Conservation (phyloP, 1,284 basidiomycete species). For the Trichosporon sp. region DNA sequence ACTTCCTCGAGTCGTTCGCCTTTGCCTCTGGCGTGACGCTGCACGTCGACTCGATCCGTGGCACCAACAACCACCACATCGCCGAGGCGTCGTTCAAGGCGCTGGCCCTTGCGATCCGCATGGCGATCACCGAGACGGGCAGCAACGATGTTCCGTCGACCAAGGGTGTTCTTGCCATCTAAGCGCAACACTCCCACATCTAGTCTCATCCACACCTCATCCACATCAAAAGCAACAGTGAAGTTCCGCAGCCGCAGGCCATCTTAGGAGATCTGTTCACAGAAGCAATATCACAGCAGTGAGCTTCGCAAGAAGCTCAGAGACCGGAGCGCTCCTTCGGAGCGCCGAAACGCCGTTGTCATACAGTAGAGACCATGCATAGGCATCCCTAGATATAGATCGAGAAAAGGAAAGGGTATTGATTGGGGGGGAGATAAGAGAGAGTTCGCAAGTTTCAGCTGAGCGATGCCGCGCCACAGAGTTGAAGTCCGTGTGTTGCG, state of each 20-base stretch:
- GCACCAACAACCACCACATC: slow-evolving; percentile 96
- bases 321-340: too few relatives aligned
- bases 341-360: too few relatives aligned
- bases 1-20: slow-evolving; percentile 48
- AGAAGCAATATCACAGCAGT: background rate
- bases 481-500: too few relatives aligned
- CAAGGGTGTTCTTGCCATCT: slow-evolving; percentile 72
- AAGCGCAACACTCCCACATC: slow-evolving; percentile 2
- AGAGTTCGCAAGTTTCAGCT: too few relatives aligned
- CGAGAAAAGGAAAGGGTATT: background rate
- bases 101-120: slow-evolving; percentile 85
- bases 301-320: too few relatives aligned
- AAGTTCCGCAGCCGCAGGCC: too few relatives aligned
- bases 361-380: background rate
- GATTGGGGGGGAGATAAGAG: background rate
- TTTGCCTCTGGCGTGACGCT: slow-evolving; percentile 48
- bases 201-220: too few relatives aligned
- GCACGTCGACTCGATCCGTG: slow-evolving; percentile 88
- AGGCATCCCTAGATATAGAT: background rate
- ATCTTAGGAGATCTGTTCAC: too few relatives aligned
- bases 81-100: slow-evolving; percentile 98
- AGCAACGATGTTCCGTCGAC: slow-evolving; percentile 91
- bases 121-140: slow-evolving; percentile 86
- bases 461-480: too few relatives aligned
- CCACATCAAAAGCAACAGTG: too few relatives aligned